Percentiles rank a stretch among this genome's conserved stretches.
Evolutionary conservation across 768 basidiomycete species (phyloP).

Genomic region (Psilocybe subaeruginosa): DNA sequence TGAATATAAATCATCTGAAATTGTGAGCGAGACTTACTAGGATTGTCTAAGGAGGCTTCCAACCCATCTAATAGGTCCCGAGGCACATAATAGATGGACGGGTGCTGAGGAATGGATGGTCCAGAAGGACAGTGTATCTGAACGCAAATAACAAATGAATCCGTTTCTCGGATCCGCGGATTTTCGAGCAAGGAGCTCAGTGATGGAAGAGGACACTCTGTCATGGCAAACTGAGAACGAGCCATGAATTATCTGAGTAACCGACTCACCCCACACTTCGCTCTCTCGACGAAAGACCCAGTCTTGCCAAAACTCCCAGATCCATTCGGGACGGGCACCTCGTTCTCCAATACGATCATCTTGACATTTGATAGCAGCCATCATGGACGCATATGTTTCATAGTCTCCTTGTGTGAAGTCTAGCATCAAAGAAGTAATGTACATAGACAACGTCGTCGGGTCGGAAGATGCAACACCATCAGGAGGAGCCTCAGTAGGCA

Average conservation of each 20-base stretch:
- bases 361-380: conserved; percentile 72
- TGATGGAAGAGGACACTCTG: conserved; percentile 67
- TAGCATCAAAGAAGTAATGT: conserved; percentile 65
- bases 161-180: conserved; percentile 55
- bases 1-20: neutral
- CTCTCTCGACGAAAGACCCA: conserved; percentile 72
- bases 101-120: conserved; percentile 66
- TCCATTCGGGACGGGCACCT: conserved; percentile 69
- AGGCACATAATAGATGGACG: conserved; percentile 67
- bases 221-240: neutral
- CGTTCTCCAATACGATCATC: conserved; percentile 62
- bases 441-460: conserved; percentile 57
- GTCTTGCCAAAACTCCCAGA: conserved; percentile 76
- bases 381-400: conserved; percentile 66
- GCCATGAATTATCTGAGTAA: neutral
- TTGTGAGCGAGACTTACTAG: conserved; percentile 45
- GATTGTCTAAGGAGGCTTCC: conserved; percentile 72
- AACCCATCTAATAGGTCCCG: conserved; percentile 69
- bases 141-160: conserved; percentile 74
- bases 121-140: conserved; percentile 70
- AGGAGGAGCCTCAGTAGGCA: conserved; percentile 22
- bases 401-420: conserved; percentile 64
- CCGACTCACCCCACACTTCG: conserved; percentile 72
- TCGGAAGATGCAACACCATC: conserved; percentile 24
- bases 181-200: conserved; percentile 65